Evolutionary conservation across 2,329 filamentous ascomycete species (phyloP).

Genomic region (Fusarium paranaense): DNA sequence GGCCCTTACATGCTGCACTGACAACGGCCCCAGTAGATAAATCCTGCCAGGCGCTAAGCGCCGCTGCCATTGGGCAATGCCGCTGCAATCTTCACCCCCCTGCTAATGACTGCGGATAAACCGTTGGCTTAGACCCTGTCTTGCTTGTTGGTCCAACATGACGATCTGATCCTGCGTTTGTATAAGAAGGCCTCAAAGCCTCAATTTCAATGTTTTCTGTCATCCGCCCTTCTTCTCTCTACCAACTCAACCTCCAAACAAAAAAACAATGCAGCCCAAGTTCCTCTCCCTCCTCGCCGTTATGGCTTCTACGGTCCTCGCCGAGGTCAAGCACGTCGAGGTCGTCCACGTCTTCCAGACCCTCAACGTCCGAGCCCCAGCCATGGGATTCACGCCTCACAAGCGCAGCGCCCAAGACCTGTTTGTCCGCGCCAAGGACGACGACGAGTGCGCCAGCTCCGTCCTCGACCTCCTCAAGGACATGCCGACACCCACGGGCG

Average conservation of each 20-base stretch:
- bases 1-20: not conserved
- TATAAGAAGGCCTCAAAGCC: not conserved
- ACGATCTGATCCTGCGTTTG: not conserved
- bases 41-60: not conserved
- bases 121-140: not conserved
- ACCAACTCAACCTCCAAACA: not conserved
- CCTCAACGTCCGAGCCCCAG: constrained; percentile 23
- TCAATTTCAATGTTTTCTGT: not conserved
- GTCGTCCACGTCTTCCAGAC: constrained; percentile 30
- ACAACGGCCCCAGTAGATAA: not conserved
- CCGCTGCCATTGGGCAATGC: not conserved
- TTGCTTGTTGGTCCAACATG: not conserved
- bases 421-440: not conserved
- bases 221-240: not conserved
- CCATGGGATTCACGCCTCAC: constrained; percentile 14
- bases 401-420: constrained; percentile 19
- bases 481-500: not conserved
- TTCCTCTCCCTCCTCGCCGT: constrained; percentile 22
- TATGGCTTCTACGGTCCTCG: constrained; percentile 5
- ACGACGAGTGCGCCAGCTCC: not conserved
- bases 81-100: not conserved
- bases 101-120: not conserved
- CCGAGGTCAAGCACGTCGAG: constrained; percentile 12
- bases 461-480: not conserved
- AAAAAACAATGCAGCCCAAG: constrained; percentile 15